Evolutionary conservation across 495 filamentous ascomycete species (phyloP), one percentile per base, ranked within the genome.

Genomic region (Margaritispora aquatica): DNA sequence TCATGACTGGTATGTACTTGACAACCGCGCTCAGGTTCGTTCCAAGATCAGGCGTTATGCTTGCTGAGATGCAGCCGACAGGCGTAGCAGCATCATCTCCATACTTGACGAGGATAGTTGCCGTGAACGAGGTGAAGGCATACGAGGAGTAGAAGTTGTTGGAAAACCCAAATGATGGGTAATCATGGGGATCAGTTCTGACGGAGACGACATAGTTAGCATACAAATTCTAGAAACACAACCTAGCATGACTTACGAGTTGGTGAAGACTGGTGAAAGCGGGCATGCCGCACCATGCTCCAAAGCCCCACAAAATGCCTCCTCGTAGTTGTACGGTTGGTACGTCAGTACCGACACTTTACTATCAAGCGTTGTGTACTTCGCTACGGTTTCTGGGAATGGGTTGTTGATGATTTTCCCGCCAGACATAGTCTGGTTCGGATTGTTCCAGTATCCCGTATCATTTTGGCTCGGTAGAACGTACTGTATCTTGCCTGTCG

Each of bases 121-220:
- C 74, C 26, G 81, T 80, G 47, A 97, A 82, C 8, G 91, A 91
- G 7, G 90, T 80, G 66, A 98, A 96, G 38, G 86, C 84, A 63
- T 96, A 98, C 2, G 81, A 80, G 13, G 90, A 92, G 57, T 80
- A 75, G 71, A 98, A 87, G 63, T 88, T 79, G 72, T 93, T 85
- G 48, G 75, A 77, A 26, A 94, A 75, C n/a, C 83, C 84, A 64
- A 96, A 92, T 5, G 88, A 79, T 29, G 80, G 82, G 36, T 93
- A 73, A 15, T 76, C 63, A n/a, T 73, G 66, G 31, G 81, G 72
- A 62, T 84, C 71, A 58, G 67, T 80, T 65, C 78, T 84, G 1
- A 31, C 34, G 10, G 5, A 34, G 26, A 34, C 3, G 13, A 8
- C 26, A 17, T 19, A 22, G 20, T 54, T 22, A 54, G 29, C n/a